Base-by-base conservation (phyloP, 768 basidiomycete species). In the Phylloporus sp. region DNA sequence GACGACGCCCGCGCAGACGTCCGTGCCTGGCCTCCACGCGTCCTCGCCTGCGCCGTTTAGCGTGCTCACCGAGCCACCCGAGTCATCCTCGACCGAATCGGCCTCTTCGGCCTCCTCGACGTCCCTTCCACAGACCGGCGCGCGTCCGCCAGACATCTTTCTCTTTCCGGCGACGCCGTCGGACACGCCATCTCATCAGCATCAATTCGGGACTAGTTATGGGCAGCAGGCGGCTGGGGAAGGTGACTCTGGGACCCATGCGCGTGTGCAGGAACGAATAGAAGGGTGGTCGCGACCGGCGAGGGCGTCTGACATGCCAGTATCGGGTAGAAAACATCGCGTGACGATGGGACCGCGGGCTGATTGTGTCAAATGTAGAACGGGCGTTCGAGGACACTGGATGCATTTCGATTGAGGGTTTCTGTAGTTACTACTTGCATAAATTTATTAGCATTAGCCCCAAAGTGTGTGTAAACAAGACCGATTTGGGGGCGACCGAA, bases 311-410 rank as follows among this genome's bases (percentile, higher is more conserved):
- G 56, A 55, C 5, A n/a, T 44, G 26, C 56, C 59, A 17, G 49
- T 46, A 34, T 44, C 50, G 28, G 46, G 50, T 3, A 64, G 70
- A 48, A 74, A 68, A 47, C 77, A 74, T 50, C 71, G 78, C 5
- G 74, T 84, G 49, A 80, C 77, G 46, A 86, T 86, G 84, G 84
- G 84, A 23, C 84, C 84, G 4, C 76, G 84, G 10, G 69, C 76
- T 4, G 84, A 82, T 57, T 86, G 84, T 56, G 66, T 80, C 39
- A 84, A 84, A 49, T 86, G 84, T 62, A 70, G 74, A 35, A 63
- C 76, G 56, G 75, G 80, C 5, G 75, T 84, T 1, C 82, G 81
- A 59, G 86, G 86, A 4, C 86, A 88, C 58, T 86, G 76, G 67
- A 77, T 81, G 64, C 86, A 88, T 66, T 71, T 82, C 50, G 76